These are phyloP conservation scores for Vigna radiata DNA, from an alignment of 306 rosid species.

Conservation along the genomic window DNA sequence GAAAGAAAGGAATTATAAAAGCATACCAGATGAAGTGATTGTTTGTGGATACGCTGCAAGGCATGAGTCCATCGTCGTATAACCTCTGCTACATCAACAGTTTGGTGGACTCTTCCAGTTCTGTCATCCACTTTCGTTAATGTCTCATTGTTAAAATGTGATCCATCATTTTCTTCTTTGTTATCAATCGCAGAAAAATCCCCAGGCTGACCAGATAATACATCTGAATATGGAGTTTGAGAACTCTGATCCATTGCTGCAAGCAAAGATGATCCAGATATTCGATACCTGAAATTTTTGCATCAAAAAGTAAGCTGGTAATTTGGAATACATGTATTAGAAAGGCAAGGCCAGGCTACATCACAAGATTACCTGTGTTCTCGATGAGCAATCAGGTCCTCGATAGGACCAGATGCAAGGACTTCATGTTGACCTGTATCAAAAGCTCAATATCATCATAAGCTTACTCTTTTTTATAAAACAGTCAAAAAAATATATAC, in stretches of 20 bases:
- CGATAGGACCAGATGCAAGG: slow-evolving; percentile 99
- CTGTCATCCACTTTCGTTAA: slow-evolving; percentile 76
- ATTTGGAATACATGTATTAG: slow-evolving; percentile 28
- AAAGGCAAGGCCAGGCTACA: slow-evolving; percentile 32
- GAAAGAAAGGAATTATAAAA: background rate
- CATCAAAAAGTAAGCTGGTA: slow-evolving; percentile 42
- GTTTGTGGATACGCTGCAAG: slow-evolving; percentile 96
- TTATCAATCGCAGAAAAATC: slow-evolving; percentile 62
- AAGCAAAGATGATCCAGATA: slow-evolving; percentile 97
- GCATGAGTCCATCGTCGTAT: slow-evolving; percentile 99
- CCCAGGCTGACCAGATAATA: slow-evolving; percentile 64
- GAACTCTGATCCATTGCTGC: slow-evolving; percentile 99
- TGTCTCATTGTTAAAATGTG: slow-evolving; percentile 62
- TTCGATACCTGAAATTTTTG: slow-evolving; percentile 80
- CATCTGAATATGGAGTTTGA: slow-evolving; percentile 78
- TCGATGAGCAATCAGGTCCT: slow-evolving; percentile 96
- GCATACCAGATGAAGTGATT: slow-evolving; percentile 92
- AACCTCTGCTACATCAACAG: slow-evolving; percentile 95
- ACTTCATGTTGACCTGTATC: slow-evolving; percentile 92
- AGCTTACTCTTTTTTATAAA: background rate
- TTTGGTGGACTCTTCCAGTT: slow-evolving; percentile 81
- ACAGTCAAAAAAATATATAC: background rate
- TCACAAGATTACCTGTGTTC: slow-evolving; percentile 84
- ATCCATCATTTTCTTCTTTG: slow-evolving; percentile 72
- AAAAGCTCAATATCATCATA: slow-evolving; percentile 30